Percentiles rank a stretch among this genome's conserved stretches.
Evolutionary conservation across 2,329 filamentous ascomycete genomes (phyloP).

Genomic region (Paecilomyces formosus): DNA sequence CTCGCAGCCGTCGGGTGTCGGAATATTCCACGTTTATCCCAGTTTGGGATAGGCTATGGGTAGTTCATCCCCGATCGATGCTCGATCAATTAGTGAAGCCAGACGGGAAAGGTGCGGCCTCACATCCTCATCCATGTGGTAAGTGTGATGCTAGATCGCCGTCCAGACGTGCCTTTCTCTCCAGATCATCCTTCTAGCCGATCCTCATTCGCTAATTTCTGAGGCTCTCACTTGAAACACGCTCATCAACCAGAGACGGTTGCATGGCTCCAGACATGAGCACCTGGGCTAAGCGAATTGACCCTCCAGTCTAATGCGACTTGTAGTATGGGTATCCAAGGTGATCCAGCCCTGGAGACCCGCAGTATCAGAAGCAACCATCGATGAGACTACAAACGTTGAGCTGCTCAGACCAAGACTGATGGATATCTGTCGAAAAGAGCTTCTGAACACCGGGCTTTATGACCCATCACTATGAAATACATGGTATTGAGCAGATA

Average conservation of each 20-base stretch:
- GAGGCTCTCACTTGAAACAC: not conserved
- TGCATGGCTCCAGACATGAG: not conserved
- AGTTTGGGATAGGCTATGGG: not conserved
- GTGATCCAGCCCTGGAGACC: not conserved
- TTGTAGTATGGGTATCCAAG: not conserved
- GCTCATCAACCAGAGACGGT: not conserved
- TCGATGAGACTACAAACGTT: not conserved
- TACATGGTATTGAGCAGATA: not conserved
- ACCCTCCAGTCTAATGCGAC: not conserved
- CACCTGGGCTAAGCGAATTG: not conserved
- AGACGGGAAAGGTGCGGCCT: not conserved
- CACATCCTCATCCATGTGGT: not conserved
- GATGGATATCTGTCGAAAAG: not conserved
- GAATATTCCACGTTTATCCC: not conserved
- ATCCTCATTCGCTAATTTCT: not conserved
- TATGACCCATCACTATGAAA: not conserved
- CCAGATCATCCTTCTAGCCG: not conserved
- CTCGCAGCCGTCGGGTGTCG: not conserved
- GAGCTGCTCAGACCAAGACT: not conserved
- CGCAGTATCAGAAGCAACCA: not conserved
- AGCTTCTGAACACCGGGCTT: not conserved
- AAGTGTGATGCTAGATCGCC: not conserved
- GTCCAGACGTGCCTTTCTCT: not conserved
- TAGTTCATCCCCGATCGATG: not conserved
- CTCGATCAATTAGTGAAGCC: not conserved